These are phyloP conservation scores for Suillus placidus DNA, from an alignment of 768 basidiomycete genomes.

Conservation along the genomic window DNA sequence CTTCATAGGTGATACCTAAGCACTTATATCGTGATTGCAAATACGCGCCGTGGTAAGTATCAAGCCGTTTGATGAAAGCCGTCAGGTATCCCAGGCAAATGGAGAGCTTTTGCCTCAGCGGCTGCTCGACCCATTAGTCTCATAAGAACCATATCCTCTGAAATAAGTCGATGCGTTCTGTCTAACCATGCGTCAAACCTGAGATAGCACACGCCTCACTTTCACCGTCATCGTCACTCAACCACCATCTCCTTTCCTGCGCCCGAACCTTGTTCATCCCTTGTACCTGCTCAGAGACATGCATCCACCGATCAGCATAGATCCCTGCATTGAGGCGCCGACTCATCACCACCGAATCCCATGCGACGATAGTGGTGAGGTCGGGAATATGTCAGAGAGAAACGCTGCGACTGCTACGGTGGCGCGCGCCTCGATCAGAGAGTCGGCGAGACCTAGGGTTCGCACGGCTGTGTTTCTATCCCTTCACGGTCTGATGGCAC, in stretches of 20 bases:
- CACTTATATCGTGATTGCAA: background rate
- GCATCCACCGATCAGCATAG: constrained; percentile 8
- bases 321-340: constrained; percentile 1
- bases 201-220: background rate
- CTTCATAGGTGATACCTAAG: background rate
- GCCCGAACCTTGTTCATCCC: constrained; percentile 9
- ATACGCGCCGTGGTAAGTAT: background rate
- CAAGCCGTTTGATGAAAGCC: background rate
- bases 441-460: constrained; percentile 5
- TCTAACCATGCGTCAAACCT: background rate
- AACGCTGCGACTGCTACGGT: constrained; percentile 10
- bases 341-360: constrained; percentile 2
- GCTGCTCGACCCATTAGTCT: background rate
- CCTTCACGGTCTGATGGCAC: constrained; percentile 2
- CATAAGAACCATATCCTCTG: background rate
- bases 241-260: constrained; percentile 12
- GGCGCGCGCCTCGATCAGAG: background rate
- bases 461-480: background rate
- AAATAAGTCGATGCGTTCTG: background rate
- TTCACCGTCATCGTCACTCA: background rate
- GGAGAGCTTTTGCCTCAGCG: background rate
- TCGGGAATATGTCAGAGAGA: constrained; percentile 9
- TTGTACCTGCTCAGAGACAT: constrained; percentile 1
- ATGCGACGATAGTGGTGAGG: constrained; percentile 2
- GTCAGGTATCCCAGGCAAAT: background rate